Conservation (phyloP, 768 basidiomycete genomes). For the Agaricus bisporus region DNA sequence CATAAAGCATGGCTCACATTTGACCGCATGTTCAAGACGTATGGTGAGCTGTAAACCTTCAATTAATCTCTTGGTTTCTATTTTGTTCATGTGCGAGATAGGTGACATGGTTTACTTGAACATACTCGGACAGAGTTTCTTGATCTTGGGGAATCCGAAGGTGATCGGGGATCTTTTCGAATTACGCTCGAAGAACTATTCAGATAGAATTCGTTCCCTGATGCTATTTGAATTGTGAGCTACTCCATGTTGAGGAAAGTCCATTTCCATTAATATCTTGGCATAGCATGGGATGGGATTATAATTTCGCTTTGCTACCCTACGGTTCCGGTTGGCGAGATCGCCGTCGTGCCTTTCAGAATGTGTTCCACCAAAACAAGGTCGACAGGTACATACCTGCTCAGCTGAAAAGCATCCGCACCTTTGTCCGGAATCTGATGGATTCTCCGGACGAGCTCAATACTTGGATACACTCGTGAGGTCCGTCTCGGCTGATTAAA, state of each 20-base stretch:
- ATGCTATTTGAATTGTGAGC: slow-evolving; percentile 7
- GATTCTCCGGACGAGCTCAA: not conserved
- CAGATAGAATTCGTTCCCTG: not conserved
- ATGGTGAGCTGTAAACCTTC: slow-evolving; percentile 13
- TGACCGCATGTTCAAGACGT: slow-evolving; percentile 16
- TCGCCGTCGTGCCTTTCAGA: slow-evolving; percentile 38
- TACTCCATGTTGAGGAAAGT: too few relatives aligned
- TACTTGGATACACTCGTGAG: not conserved
- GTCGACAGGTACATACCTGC: not conserved
- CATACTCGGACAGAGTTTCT: not conserved
- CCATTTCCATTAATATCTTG: not conserved
- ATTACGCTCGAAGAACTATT: slow-evolving; percentile 9
- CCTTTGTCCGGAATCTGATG: not conserved
- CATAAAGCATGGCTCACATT: slow-evolving; percentile 17
- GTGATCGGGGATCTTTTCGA: not conserved
- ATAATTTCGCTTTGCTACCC: slow-evolving; percentile 33
- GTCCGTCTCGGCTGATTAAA: not conserved
- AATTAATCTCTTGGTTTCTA: not conserved
- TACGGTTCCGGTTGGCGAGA: slow-evolving; percentile 30
- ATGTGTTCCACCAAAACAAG: slow-evolving; percentile 26
- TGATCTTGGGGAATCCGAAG: slow-evolving; percentile 1
- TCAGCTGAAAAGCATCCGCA: not conserved
- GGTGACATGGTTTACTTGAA: slow-evolving; percentile 6
- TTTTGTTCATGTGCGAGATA: not conserved
- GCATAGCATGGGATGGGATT: slow-evolving; percentile 24